phyloP scores from a whole-genome alignment of 495 filamentous ascomycete genomes.

The Daldinia decipiens region DNA sequence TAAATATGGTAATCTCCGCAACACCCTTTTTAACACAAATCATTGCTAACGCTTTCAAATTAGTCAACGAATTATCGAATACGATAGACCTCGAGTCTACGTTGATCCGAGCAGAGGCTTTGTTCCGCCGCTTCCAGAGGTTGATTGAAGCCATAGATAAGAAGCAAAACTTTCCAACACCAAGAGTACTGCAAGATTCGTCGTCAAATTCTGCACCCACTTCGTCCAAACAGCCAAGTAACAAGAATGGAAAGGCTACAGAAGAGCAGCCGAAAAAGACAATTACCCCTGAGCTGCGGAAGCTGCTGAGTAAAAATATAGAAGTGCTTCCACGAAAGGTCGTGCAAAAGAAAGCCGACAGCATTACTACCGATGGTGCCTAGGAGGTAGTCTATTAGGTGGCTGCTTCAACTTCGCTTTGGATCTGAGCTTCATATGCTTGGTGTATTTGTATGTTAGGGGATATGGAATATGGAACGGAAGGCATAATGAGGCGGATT shows the following conservation, averaged over 20 bases:
- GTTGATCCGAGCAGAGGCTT: slow-evolving; percentile 83
- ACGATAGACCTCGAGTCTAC: slow-evolving; percentile 90
- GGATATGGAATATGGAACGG: slow-evolving; percentile 1
- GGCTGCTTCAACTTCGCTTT: background rate
- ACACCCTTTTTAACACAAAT: slow-evolving; percentile 6
- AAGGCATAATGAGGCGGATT: slow-evolving; percentile 16
- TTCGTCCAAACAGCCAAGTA: slow-evolving; percentile 13
- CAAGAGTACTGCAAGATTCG: slow-evolving; percentile 53
- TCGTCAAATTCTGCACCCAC: slow-evolving; percentile 31
- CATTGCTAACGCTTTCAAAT: slow-evolving; percentile 22
- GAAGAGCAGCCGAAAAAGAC: slow-evolving; percentile 64
- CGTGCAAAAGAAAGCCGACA: slow-evolving; percentile 37
- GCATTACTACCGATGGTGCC: slow-evolving; percentile 31
- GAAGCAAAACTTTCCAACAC: slow-evolving; percentile 78
- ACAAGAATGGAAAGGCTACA: slow-evolving; percentile 46
- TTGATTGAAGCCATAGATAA: slow-evolving; percentile 91
- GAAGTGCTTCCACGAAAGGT: slow-evolving; percentile 66
- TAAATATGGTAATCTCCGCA: slow-evolving; percentile 79
- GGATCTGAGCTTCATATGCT: slow-evolving; percentile 4
- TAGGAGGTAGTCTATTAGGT: slow-evolving; percentile 36
- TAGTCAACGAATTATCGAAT: slow-evolving; percentile 93
- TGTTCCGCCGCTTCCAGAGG: slow-evolving; percentile 88
- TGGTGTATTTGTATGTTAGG: slow-evolving; percentile 26
- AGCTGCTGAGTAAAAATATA: slow-evolving; percentile 77
- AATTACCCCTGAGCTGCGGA: slow-evolving; percentile 83